Percentiles rank a stretch among this genome's conserved stretches.
phyloP scores from a whole-genome alignment of 2,329 filamentous ascomycete species.

The Aspergillus pseudotamarii region DNA sequence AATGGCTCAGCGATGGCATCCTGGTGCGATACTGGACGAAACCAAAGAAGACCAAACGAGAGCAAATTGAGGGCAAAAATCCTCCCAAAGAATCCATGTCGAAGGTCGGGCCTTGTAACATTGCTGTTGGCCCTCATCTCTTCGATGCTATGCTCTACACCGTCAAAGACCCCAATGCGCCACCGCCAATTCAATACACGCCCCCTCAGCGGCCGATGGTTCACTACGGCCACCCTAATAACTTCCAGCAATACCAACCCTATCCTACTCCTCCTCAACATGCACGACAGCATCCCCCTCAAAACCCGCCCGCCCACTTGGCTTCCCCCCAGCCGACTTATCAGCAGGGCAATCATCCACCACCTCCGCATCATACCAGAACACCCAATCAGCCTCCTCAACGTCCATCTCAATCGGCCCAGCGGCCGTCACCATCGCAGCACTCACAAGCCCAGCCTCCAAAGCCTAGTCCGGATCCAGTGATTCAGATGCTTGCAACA shows the following conservation, averaged over 20 bases:
- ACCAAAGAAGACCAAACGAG: constrained; percentile 58
- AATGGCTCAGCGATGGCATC: constrained; percentile 58
- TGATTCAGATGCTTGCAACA: constrained; percentile 57
- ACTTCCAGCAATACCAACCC: constrained; percentile 47
- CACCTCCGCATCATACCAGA: constrained; percentile 21
- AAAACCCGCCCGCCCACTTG: constrained; percentile 27
- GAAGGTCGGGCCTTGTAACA: constrained; percentile 59
- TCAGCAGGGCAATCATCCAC: constrained; percentile 24
- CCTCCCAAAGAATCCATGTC: constrained; percentile 56
- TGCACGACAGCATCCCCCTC: constrained; percentile 30
- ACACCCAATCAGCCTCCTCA: constrained; percentile 13
- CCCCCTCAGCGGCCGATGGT: constrained; percentile 45
- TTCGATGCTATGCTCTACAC: constrained; percentile 62
- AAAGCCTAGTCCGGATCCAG: constrained; percentile 52
- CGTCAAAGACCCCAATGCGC: constrained; percentile 53
- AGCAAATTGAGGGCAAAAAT: constrained; percentile 50
- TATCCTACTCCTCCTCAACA: constrained; percentile 35
- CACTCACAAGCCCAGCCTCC: constrained; percentile 37
- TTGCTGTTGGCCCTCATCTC: constrained; percentile 65
- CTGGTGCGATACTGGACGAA: constrained; percentile 62
- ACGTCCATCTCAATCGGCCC: constrained; percentile 28
- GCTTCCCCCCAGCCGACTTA: constrained; percentile 32
- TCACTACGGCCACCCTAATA: constrained; percentile 45
- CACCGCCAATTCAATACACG: constrained; percentile 42
- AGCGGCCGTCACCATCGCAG: constrained; percentile 33